Evolutionary conservation across 2,329 filamentous ascomycete species (phyloP), one percentile per base, ranked within the genome.

Genomic region (Fusarium annulatum): DNA sequence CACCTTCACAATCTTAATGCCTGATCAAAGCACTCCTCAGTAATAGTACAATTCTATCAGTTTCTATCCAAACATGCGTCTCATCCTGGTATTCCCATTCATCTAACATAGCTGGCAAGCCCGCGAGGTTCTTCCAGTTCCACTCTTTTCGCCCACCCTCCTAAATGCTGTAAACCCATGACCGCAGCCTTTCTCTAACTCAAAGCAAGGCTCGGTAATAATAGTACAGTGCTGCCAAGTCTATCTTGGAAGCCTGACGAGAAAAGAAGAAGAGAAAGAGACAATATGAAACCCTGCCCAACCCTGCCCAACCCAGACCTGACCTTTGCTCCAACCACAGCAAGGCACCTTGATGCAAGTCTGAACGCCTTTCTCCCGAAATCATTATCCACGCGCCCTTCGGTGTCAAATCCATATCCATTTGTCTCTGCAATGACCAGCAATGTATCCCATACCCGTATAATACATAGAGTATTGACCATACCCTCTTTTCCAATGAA

Each of bases 351-450:
- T 56, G 43, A 71, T 76, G 64, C 67, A 72, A 70, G 53, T 59
- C 64, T 63, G 42, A 65, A 64, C 68, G 72, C 76, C 74, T 72
- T 75, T 57, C 60, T 64, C 69, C 63, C 65, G 69, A 69, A 77
- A 70, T 71, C 76, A 77, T 72, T 71, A 75, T 61, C 69, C 73
- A 62, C 75, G 73, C 73, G 67, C 73, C 73, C 69, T 36, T 30
- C 46, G 39, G 39, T 74, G 23, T 56, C 66, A 55, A 38, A 45
- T 43, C 66, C 62, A 34, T 66, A 51, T 65, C 69, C 63, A 43
- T 51, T 65, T 59, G 62, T 68, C 64, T 56, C 56, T 67, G 53
- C 64, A 52, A 41, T 69, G 64, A 67, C 72, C 60, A 58, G 60
- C 62, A 64, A 64, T 69, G 51, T 73, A 38, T 71, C 55, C 64